Evolutionary conservation across 768 basidiomycete species (phyloP).

Genomic region (Crassisporium funariophilum): DNA sequence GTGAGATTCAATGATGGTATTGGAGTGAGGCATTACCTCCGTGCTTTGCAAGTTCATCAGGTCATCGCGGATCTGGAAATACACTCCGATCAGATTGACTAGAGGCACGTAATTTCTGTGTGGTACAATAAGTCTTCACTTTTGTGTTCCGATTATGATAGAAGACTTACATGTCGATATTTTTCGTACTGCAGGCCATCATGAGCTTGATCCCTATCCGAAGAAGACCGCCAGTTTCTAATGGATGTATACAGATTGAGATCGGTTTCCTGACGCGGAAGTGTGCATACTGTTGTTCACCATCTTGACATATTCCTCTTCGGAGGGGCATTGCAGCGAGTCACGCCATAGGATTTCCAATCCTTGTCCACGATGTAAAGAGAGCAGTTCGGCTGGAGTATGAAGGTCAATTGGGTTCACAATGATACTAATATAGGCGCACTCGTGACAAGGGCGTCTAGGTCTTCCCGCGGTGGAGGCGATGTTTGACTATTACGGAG

Average conservation of each 20-base stretch:
- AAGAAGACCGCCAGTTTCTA: conserved; percentile 94
- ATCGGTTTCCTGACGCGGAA: background rate
- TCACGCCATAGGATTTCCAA: conserved; percentile 95
- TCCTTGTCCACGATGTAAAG: conserved; percentile 94
- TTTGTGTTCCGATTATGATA: background rate
- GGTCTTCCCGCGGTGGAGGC: conserved; percentile 39
- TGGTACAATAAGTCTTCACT: conserved; percentile 2
- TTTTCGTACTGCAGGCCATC: conserved; percentile 84
- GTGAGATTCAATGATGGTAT: background rate
- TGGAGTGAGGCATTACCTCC: conserved; percentile 52
- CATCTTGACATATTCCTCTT: conserved; percentile 95
- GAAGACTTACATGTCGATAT: conserved; percentile 53
- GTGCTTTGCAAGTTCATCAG: conserved; percentile 92
- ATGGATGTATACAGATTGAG: background rate
- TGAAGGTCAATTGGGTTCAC: background rate
- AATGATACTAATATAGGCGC: conserved; percentile 8
- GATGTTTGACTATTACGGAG: conserved; percentile 41
- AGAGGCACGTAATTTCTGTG: conserved; percentile 86
- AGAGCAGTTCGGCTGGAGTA: conserved; percentile 60
- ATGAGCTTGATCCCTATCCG: conserved; percentile 92
- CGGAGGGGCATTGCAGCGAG: conserved; percentile 85
- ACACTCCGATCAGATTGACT: conserved; percentile 92
- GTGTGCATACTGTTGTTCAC: conserved; percentile 81
- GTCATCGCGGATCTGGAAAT: conserved; percentile 96
- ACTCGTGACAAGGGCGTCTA: conserved; percentile 81